Conservation (phyloP, 2,329 filamentous ascomycete genomes). For the Periconia sp. region DNA sequence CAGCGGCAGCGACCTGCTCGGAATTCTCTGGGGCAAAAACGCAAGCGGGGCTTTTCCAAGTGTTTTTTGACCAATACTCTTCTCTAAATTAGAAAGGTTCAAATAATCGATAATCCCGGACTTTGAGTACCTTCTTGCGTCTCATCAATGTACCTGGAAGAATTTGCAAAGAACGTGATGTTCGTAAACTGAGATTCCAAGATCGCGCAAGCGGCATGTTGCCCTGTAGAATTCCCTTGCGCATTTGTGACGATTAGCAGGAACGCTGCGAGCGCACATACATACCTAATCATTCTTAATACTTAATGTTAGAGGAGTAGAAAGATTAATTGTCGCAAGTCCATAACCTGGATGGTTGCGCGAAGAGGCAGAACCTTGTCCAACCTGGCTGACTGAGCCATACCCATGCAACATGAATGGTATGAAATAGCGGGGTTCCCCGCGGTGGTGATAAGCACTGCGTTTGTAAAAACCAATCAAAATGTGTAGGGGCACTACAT, state of each 20-base stretch:
- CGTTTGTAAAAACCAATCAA: no score
- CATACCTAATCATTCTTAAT: no score
- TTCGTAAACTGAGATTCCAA: background rate
- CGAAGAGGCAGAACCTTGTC: no score
- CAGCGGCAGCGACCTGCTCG: conserved; percentile 17
- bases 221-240: background rate
- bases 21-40: conserved; percentile 17
- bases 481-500: no score
- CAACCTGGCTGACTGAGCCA: no score
- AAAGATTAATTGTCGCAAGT: no score
- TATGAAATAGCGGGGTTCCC: no score
- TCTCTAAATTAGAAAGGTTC: background rate
- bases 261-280: no score
- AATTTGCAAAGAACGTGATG: background rate
- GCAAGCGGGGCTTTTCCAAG: conserved; percentile 19
- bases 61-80: conserved; percentile 12
- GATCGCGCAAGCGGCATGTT: background rate
- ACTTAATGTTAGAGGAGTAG: no score
- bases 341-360: no score
- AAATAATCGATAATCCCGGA: background rate
- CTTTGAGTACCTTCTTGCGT: background rate
- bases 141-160: background rate
- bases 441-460: no score
- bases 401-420: no score
- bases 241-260: background rate